Base-by-base conservation (phyloP, 2,329 filamentous ascomycete species). In the Penicillium sp. region DNA sequence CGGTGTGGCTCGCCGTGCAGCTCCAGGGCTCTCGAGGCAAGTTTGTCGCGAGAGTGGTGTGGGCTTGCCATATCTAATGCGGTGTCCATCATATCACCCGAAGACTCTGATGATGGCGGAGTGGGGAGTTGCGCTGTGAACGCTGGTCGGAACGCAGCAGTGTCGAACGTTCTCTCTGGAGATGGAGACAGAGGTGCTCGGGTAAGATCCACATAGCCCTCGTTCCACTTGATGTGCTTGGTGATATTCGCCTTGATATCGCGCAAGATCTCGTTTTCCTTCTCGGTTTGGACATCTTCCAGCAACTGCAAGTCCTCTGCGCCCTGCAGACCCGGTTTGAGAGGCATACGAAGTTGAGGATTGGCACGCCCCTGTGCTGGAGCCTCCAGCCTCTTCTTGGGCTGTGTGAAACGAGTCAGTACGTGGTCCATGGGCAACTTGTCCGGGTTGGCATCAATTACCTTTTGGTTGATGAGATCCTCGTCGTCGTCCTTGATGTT, bases 401-500 rank as follows among this genome's bases (percentile, higher is more conserved):
- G 86, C 59, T 88, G 82, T 76, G 69, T 52, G 52, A 54, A 53
- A 18, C 3, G 24, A 32, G 53, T 70, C 55, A 70, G 72, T 75
- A 58, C 75, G 67, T 61, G 61, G 57, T 50, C 61, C 69, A 28
- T 63, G 62, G 31, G 3, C 4, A 10, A 66, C 27, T 13, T 8
- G 39, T 15, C 61, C 43, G 69, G 40, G 39, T 33, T 44, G 28
- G 44, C 35, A 13, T 23, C 49, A 67, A 80, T 70, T 77, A 92
- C 88, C 82, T 93, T 95, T 70, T 93, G 88, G 74, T 95, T 95
- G 75, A 95, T 85, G 64, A 95, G 81, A 68, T 96, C 90, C 63
- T 97, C 92, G 64, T 97, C 93, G 64, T 95, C 88, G 60, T 83
- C 85, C 74, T 93, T 95, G 77, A 97, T 92, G 61, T 86, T 84